Evolutionary conservation across 257 asterid genomes (phyloP).

Genomic region (Lycium ferocissimum): DNA sequence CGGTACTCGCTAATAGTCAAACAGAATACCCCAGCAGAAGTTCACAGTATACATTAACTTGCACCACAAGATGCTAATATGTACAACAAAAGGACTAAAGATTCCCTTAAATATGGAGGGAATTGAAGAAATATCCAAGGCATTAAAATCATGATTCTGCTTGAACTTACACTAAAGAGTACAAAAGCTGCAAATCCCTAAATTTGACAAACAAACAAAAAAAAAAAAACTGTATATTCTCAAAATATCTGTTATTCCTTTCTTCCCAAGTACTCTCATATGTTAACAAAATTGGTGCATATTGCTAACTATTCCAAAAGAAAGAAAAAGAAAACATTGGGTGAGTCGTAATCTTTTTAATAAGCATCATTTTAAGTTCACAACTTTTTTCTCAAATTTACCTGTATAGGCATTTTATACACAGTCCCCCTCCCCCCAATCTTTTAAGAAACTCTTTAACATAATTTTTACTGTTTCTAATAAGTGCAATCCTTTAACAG

Average conservation of each 20-base stretch:
- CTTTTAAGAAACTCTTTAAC: no score
- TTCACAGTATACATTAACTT: not conserved
- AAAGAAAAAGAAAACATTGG: not conserved
- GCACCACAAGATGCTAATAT: not conserved
- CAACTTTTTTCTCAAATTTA: constrained; percentile 15
- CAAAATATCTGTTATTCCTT: not conserved
- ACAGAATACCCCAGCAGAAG: not conserved
- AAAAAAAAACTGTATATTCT: not conserved
- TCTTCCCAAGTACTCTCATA: not conserved
- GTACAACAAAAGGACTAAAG: not conserved
- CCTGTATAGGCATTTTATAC: not conserved
- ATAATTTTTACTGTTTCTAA: no score
- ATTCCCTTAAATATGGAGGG: not conserved
- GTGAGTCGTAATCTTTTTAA: not conserved
- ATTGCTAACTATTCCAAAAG: not conserved
- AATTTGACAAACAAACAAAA: not conserved
- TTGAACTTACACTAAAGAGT: not conserved
- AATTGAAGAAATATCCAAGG: not conserved
- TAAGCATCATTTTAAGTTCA: not conserved
- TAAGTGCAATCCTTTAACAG: no score
- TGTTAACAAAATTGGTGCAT: not conserved
- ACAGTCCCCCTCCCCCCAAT: no score
- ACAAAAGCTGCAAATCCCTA: not conserved
- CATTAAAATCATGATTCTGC: not conserved
- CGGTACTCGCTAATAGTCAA: not conserved